Conservation (phyloP, 1,139 yeast species). For the Suhomyces wounanorum region DNA sequence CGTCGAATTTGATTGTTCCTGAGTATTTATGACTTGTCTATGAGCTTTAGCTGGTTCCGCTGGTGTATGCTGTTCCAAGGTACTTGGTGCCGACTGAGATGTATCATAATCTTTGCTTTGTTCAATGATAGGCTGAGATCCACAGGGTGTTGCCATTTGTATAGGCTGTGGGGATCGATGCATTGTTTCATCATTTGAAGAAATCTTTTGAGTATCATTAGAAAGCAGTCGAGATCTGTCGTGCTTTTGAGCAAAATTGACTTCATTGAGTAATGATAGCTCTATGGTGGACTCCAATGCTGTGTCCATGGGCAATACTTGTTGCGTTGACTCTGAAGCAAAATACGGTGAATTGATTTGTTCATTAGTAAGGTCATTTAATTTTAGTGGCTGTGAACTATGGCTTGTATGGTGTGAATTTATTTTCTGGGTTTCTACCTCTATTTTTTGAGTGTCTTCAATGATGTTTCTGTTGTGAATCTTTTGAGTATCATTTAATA, state of each 20-base stretch:
- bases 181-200: neutral
- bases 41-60: conserved; percentile 11
- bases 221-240: neutral
- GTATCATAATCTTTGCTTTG: neutral
- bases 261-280: neutral
- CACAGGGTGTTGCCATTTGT: neutral
- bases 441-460: conserved; percentile 1
- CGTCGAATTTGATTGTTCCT: conserved; percentile 14
- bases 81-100: neutral
- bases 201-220: neutral
- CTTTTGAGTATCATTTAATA: neutral
- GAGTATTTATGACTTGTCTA: conserved; percentile 21
- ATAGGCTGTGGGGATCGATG: neutral
- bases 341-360: neutral
- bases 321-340: neutral
- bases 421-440: neutral
- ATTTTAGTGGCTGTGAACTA: neutral
- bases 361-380: neutral
- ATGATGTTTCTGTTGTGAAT: neutral
- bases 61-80: neutral
- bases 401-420: neutral
- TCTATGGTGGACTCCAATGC: neutral
- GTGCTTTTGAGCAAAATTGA: neutral
- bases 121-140: neutral
- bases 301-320: neutral